These are phyloP conservation scores for Taphrina communis DNA, from an alignment of 1,139 yeast genomes.

Conservation along the genomic window DNA sequence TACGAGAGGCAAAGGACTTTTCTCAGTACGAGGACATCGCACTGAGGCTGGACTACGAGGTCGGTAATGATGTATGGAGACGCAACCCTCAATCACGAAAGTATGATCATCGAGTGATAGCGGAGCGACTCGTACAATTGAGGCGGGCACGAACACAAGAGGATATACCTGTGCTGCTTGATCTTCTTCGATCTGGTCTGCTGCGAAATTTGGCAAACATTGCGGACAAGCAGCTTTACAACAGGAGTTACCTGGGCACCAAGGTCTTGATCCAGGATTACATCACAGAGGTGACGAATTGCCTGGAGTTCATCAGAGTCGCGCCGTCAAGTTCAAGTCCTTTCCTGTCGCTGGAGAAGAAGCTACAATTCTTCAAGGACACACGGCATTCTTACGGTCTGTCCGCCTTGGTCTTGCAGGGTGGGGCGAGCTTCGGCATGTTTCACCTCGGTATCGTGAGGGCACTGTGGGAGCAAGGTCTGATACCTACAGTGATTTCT, in stretches of 20 bases:
- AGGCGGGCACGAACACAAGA: slow-evolving; percentile 65
- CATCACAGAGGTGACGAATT: slow-evolving; percentile 71
- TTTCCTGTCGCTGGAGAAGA: slow-evolving; percentile 48
- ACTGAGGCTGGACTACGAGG: slow-evolving; percentile 30
- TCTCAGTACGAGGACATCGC: slow-evolving; percentile 37
- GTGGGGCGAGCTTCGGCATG: slow-evolving; percentile 93
- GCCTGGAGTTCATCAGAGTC: slow-evolving; percentile 55
- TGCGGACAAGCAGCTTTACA: slow-evolving; percentile 75
- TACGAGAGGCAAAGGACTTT: slow-evolving; percentile 18
- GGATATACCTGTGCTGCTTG: slow-evolving; percentile 67
- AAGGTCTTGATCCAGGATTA: slow-evolving; percentile 82
- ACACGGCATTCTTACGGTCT: slow-evolving; percentile 91
- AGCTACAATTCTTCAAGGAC: slow-evolving; percentile 80
- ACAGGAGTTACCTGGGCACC: slow-evolving; percentile 63
- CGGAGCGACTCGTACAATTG: slow-evolving; percentile 70
- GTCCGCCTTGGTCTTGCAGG: slow-evolving; percentile 88
- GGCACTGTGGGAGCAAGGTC: slow-evolving; percentile 71
- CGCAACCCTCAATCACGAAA: slow-evolving; percentile 81
- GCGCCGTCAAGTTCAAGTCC: slow-evolving; percentile 51
- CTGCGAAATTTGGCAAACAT: slow-evolving; percentile 91
- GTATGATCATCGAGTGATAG: slow-evolving; percentile 82
- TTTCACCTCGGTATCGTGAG: slow-evolving; percentile 90
- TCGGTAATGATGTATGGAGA: slow-evolving; percentile 56
- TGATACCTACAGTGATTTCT: slow-evolving; percentile 84
- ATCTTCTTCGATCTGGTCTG: slow-evolving; percentile 78